Conservation (phyloP, 2,329 filamentous ascomycete genomes). For the Aureobasidium sp. region DNA sequence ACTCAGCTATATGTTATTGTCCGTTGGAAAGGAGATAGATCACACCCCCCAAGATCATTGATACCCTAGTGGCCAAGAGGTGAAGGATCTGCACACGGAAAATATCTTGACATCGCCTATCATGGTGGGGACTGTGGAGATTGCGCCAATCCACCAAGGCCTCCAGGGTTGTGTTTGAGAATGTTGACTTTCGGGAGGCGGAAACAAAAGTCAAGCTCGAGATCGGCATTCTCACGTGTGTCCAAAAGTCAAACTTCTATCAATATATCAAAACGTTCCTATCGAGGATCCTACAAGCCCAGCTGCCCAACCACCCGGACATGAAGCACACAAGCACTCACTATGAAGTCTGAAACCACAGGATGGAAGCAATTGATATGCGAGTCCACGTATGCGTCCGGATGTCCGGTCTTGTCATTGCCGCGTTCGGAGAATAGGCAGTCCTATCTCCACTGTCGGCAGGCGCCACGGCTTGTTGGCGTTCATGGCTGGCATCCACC, state of each 20-base stretch:
- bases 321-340: not conserved
- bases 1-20: conserved; percentile 6
- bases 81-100: conserved; percentile 5
- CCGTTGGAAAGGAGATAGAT: not conserved
- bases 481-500: not conserved
- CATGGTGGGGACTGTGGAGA: conserved; percentile 11
- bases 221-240: not conserved
- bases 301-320: not conserved
- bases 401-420: not conserved
- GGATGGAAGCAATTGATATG: not conserved
- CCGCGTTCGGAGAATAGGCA: not conserved
- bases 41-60: not conserved
- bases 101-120: conserved; percentile 7
- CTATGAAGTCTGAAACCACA: not conserved
- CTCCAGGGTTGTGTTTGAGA: not conserved
- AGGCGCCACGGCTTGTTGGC: conserved; percentile 1
- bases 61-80: not conserved
- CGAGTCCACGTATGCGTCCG: not conserved
- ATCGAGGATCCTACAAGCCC: not conserved
- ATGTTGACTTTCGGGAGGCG: not conserved
- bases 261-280: conserved; percentile 9
- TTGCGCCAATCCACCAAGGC: not conserved
- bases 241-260: not conserved
- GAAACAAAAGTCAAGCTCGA: not conserved
- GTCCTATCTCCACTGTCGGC: not conserved